Evolutionary conservation across 2,329 filamentous ascomycete species (phyloP), one percentile per base, ranked within the genome.

Genomic region (Seiridium cupressi): DNA sequence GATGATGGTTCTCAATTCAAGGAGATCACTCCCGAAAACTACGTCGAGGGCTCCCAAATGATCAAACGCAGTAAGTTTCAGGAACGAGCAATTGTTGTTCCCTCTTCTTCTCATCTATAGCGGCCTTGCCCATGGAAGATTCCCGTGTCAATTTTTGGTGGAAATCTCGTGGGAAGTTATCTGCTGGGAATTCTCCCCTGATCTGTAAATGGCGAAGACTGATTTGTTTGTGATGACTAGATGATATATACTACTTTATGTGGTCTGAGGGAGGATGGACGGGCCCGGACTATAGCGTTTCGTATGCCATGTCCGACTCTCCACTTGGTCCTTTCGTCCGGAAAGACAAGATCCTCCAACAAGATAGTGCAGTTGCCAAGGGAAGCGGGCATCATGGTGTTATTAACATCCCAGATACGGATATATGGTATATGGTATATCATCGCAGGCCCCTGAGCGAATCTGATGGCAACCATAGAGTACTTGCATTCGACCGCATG

Each of bases 401-500:
- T 2, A 71, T 80, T 46, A 68, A 73, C 10, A 66, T 78, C 2
- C 74, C 75, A 0, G 67, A 63, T 42, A 70, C 72, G 2, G 72
- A 77, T 18, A 74, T 77, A 13, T 79, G 76, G 66, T 79, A 79
- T 58, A 78, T 80, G 35, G 72, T 78, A 11, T 80, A 80, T 59
- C 80, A 81, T 64, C 79, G 79, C 1, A 74, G 77, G 1, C 76
- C 75, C 6, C 72, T 80, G 3, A 74, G 76, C 61, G 77, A 81
- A 51, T 75, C 72, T 1, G 74, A 76, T 58, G 75, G 74, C 40
- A 79, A 82, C 61, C 77, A 82, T 65, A 77, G 80, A 3, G 74
- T 77, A 13, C 68, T 78, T 3, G 78, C 78, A 40, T 81, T 81
- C 56, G 80, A 82, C 65, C 74, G 78, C 13, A 78, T 83, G 73